A percentile compares a stretch with the other conserved stretches of the same genome.
These are phyloP conservation scores for Hypoxylon sp. DNA, from an alignment of 2,329 filamentous ascomycete genomes.

Conservation along the genomic window DNA sequence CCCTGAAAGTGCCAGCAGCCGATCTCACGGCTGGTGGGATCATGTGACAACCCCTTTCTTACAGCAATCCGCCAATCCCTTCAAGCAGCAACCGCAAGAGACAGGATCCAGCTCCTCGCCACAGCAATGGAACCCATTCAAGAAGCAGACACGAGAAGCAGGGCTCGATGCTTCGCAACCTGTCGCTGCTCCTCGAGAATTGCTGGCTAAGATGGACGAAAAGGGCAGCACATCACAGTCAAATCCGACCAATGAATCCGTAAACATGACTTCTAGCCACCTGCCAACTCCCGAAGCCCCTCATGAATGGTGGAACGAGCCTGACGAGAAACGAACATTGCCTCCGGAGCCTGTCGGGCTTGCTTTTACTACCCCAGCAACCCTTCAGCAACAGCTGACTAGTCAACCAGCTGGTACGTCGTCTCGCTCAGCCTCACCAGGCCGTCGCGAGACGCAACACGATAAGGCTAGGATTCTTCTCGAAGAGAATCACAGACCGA, in stretches of 20 bases:
- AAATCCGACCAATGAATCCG: conserved; percentile 49
- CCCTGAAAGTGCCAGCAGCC: conserved; percentile 61
- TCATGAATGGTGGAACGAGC: conserved; percentile 43
- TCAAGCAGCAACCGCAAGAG: conserved; percentile 48
- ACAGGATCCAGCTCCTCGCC: conserved; percentile 28
- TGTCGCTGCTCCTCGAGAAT: conserved; percentile 33
- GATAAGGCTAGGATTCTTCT: conserved; percentile 53
- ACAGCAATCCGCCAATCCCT: conserved; percentile 54
- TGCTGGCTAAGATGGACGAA: conserved; percentile 42
- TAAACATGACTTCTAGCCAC: conserved; percentile 19
- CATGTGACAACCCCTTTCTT: conserved; percentile 75
- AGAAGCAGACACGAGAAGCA: conserved; percentile 48
- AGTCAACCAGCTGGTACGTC: conserved; percentile 40
- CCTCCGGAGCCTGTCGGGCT: conserved; percentile 28
- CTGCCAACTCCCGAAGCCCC: conserved; percentile 6
- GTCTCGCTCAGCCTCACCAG: conserved; percentile 38
- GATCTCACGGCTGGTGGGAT: conserved; percentile 79
- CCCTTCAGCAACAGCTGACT: conserved; percentile 33
- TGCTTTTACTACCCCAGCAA: conserved; percentile 27
- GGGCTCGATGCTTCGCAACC: conserved; percentile 5
- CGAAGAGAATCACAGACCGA: conserved; percentile 48
- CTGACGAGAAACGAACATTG: conserved; percentile 38
- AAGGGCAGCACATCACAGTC: conserved; percentile 43
- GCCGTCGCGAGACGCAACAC: conserved; percentile 37
- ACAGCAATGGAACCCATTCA: conserved; percentile 64